These are phyloP conservation scores for Dissophora ornata DNA, from an alignment of 192 early-diverging fungal species.

Conservation along the genomic window DNA sequence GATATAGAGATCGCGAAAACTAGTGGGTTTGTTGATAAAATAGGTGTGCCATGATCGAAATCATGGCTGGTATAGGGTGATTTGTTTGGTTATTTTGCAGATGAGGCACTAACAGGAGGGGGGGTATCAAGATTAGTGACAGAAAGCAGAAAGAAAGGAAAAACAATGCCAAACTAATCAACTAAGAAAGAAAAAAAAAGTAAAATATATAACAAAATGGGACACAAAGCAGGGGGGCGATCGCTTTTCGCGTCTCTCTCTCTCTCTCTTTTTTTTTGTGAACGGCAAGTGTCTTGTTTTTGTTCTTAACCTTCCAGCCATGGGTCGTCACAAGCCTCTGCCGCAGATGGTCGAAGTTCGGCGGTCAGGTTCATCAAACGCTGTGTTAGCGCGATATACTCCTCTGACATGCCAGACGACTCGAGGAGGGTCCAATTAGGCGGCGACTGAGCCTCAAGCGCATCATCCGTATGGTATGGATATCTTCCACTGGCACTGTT, in stretches of 20 bases:
- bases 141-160: too few relatives aligned
- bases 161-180: not conserved
- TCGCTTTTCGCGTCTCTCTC: too few relatives aligned
- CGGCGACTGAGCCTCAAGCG: constrained; percentile 46
- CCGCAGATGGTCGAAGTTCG: constrained; percentile 42
- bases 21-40: too few relatives aligned
- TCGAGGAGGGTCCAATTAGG: constrained; percentile 50
- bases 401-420: constrained; percentile 48
- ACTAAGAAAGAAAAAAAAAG: not conserved
- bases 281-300: not conserved
- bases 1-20: too few relatives aligned
- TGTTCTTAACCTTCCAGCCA: constrained; percentile 38
- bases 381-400: constrained; percentile 50
- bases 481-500: constrained; percentile 50
- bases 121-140: too few relatives aligned
- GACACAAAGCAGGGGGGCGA: too few relatives aligned
- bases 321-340: constrained; percentile 42
- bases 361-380: constrained; percentile 50
- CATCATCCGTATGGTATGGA: constrained; percentile 52
- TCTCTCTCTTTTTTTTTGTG: not conserved
- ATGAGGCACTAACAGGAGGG: too few relatives aligned
- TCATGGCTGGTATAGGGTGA: too few relatives aligned
- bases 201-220: too few relatives aligned
- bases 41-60: too few relatives aligned
- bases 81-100: too few relatives aligned